Evolutionary conservation across 345 rosid genomes (phyloP).

Genomic region (Euclidium syriacum): DNA sequence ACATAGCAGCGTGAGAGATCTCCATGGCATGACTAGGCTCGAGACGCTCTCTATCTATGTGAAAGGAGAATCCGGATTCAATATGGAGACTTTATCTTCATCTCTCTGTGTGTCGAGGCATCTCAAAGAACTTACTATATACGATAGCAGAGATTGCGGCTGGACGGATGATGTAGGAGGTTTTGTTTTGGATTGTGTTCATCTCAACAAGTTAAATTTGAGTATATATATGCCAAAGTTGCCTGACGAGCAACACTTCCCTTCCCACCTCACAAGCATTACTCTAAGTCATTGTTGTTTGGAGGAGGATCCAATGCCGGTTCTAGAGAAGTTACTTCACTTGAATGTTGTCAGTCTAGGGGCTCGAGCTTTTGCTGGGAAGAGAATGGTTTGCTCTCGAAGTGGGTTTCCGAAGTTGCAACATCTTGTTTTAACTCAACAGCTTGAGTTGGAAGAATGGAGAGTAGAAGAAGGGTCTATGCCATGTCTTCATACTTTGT

Average conservation of each 20-base stretch:
- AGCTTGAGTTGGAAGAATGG: background rate
- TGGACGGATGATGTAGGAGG: background rate
- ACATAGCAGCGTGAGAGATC: too few relatives aligned
- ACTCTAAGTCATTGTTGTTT: background rate
- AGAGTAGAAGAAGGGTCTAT: conserved; percentile 22
- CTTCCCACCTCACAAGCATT: conserved; percentile 25
- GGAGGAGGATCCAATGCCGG: conserved; percentile 40
- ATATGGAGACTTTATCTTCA: background rate
- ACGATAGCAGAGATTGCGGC: background rate
- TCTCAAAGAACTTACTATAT: background rate
- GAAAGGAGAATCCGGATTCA: too few relatives aligned
- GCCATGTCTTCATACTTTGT: conserved; percentile 26
- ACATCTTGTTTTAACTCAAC: fast-evolving
- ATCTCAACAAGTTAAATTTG: conserved; percentile 14
- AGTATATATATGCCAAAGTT: conserved; percentile 22
- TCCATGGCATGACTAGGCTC: too few relatives aligned
- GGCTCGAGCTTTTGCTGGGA: conserved; percentile 19
- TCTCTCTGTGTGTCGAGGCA: background rate
- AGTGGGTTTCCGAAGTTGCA: conserved; percentile 8
- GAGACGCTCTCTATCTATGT: too few relatives aligned
- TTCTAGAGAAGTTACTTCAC: conserved; percentile 32
- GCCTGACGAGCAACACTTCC: conserved; percentile 25
- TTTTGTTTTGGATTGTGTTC: background rate
- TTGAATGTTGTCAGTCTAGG: conserved; percentile 16
- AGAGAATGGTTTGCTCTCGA: conserved; percentile 14